Conservation (phyloP, 140 eudicot species). For the Bidens hawaiensis region DNA sequence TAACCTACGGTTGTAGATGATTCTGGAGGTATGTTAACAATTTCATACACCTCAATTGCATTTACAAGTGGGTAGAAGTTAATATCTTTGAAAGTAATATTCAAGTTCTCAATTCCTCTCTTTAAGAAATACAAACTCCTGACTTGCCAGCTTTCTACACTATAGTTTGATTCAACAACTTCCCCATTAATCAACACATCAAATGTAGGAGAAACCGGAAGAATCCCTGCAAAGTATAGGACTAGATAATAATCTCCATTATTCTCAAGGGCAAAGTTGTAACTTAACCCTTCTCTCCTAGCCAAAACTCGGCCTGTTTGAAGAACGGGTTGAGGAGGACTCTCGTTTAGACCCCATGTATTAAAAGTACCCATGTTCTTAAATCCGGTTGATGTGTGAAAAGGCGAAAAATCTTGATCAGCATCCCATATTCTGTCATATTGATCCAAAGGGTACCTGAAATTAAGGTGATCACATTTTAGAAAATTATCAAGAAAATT, state of each 20-base stretch:
- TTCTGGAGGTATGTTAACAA: conserved; percentile 63
- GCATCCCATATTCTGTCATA: conserved; percentile 95
- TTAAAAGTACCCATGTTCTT: conserved; percentile 36
- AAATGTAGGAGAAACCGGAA: conserved; percentile 75
- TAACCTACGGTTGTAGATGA: conserved; percentile 87
- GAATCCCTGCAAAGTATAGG: conserved; percentile 83
- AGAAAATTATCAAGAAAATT: conserved; percentile 2
- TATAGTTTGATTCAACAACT: conserved; percentile 60
- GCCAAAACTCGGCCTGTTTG: conserved; percentile 84
- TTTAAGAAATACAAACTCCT: conserved; percentile 36
- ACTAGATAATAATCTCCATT: conserved; percentile 60
- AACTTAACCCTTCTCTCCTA: conserved; percentile 53
- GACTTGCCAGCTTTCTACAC: conserved; percentile 48
- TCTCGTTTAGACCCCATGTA: conserved; percentile 41
- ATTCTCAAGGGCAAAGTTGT: conserved; percentile 50
- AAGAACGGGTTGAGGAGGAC: conserved; percentile 61
- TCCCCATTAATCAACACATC: conserved; percentile 63
- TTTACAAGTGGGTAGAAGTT: conserved; percentile 64
- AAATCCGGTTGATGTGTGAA: conserved; percentile 63
- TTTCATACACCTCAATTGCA: conserved; percentile 82
- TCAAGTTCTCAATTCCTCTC: conserved; percentile 47
- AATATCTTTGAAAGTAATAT: conserved; percentile 57
- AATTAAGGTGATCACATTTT: conserved; percentile 4
- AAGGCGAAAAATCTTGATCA: conserved; percentile 70
- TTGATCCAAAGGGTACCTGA: conserved; percentile 80